Conservation (phyloP, 495 filamentous ascomycete species). For the Trichoderma erinaceum region DNA sequence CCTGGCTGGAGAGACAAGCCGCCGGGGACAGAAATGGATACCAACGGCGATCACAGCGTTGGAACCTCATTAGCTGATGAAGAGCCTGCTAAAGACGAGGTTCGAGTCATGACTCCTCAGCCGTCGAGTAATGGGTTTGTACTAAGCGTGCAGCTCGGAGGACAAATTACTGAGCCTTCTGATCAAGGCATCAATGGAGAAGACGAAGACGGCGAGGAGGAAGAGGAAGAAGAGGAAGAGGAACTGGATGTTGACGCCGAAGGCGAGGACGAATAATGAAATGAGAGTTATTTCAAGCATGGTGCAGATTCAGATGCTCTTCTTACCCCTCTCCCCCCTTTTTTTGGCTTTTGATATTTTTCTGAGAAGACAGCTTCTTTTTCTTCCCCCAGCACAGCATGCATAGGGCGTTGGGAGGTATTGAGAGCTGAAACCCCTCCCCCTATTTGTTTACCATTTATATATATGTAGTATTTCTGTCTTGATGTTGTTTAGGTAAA, state of each 20-base stretch:
- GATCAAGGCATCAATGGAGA: slow-evolving; percentile 21
- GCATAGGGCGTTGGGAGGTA: neutral
- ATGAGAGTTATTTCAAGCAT: neutral
- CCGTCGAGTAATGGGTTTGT: slow-evolving; percentile 2
- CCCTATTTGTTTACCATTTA: neutral
- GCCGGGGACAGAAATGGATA: slow-evolving; percentile 22
- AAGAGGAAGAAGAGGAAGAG: slow-evolving; percentile 22
- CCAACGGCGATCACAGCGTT: slow-evolving; percentile 31
- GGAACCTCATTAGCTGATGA: slow-evolving; percentile 25
- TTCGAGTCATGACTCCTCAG: slow-evolving; percentile 20
- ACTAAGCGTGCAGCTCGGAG: neutral
- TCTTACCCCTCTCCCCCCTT: no score
- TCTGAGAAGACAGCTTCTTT: neutral
- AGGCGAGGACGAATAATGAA: slow-evolving; percentile 24
- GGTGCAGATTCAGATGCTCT: neutral
- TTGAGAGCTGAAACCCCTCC: neutral
- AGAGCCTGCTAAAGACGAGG: slow-evolving; percentile 27
- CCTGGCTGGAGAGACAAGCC: slow-evolving; percentile 40
- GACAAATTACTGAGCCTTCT: neutral
- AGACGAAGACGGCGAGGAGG: slow-evolving; percentile 22
- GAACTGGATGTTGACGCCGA: slow-evolving; percentile 24
- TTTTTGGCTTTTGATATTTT: no score
- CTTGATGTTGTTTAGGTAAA: neutral
- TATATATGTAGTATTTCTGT: slow-evolving; percentile 4
- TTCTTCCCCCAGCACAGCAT: neutral